Evolutionary conservation across 2,329 filamentous ascomycete genomes (phyloP), one percentile per base, ranked within the genome.

Genomic region (Magnaporthiopsis incrustans): DNA sequence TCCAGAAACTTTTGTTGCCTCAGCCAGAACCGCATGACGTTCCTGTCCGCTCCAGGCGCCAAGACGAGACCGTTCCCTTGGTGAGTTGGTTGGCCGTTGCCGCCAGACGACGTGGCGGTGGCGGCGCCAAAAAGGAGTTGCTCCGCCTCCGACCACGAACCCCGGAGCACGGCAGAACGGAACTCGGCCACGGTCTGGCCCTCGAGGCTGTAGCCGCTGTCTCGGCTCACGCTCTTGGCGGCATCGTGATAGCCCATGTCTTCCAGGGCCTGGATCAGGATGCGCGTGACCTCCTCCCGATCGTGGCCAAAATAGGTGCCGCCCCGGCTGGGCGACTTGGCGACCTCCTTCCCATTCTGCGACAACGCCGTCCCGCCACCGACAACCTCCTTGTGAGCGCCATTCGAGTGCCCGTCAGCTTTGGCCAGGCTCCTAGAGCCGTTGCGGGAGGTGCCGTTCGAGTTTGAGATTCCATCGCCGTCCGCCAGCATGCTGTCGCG

Each of bases 1-100:
- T 99, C 95, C 35, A 99, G 80, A 71, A 94, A 99, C 75, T 98
- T 98, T 74, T 99, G 95, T 73, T 96, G 90, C 67, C 94, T 85
- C 70, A 99, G 81, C 80, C 88, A 88, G 74, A 98, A 97, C 60
- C 89, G 84, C 89, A 99, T 94, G 63, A 89, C 82, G 68, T 89
- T 86, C 65, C 84, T 83, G 70, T 97, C 89, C 8, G 91, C 89
- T 30, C 86, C 88, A 58, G 90, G 85, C 22, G 89, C 85, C 63
- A 98, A 81, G 22, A 91, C 85, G 64, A 99, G 78, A 2, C 89
- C 91, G 68, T 85, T 81, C 0, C 77, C 77, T 18, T 53, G 44
- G 18, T 22, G 44, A 58, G 70, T 64, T 27, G 72, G 71, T 12
- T 71, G 69, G 38, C 70, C 68, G 44, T 75, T 72, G 8, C 76